phyloP scores from a whole-genome alignment of 495 filamentous ascomycete species.

The Talaromyces proteolyticus region DNA sequence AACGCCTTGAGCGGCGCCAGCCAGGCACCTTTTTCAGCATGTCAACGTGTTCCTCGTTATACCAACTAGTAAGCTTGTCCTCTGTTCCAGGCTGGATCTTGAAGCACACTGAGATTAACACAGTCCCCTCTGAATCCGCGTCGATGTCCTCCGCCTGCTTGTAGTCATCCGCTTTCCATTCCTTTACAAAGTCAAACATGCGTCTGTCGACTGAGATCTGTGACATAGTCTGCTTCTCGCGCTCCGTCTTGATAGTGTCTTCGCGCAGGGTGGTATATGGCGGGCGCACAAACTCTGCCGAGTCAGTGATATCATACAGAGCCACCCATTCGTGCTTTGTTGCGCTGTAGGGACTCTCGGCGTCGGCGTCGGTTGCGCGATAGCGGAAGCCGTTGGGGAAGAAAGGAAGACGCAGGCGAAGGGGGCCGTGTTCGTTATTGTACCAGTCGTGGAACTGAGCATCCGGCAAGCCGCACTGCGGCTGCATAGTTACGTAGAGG shows the following conservation, averaged over 20 bases:
- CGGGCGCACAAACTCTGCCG: slow-evolving; percentile 58
- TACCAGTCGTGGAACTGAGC: slow-evolving; percentile 86
- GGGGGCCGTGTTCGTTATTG: slow-evolving; percentile 81
- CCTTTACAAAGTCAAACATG: slow-evolving; percentile 58
- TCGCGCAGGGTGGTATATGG: slow-evolving; percentile 63
- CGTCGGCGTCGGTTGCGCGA: slow-evolving; percentile 51
- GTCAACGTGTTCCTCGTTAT: slow-evolving; percentile 63
- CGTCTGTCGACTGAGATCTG: slow-evolving; percentile 66
- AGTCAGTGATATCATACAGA: slow-evolving; percentile 72
- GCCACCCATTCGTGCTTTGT: slow-evolving; percentile 65
- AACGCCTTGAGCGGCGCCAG: slow-evolving; percentile 65
- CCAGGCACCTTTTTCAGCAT: slow-evolving; percentile 68
- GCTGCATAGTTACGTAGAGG: slow-evolving; percentile 77
- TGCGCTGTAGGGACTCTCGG: slow-evolving; percentile 7
- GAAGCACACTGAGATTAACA: slow-evolving; percentile 56
- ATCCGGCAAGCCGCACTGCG: slow-evolving; percentile 52
- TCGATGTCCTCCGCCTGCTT: slow-evolving; percentile 53
- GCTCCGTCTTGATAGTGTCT: slow-evolving; percentile 56
- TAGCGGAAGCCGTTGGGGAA: slow-evolving; percentile 73
- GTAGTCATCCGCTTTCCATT: slow-evolving; percentile 47
- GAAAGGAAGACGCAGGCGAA: slow-evolving; percentile 67
- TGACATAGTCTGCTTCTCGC: slow-evolving; percentile 69
- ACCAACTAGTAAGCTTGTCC: slow-evolving; percentile 59
- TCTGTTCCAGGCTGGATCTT: slow-evolving; percentile 48
- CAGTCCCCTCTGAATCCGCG: slow-evolving; percentile 52